Evolutionary conservation across 345 rosid species (phyloP), one percentile per base, ranked within the genome.

Genomic region (Linum lewisii): DNA sequence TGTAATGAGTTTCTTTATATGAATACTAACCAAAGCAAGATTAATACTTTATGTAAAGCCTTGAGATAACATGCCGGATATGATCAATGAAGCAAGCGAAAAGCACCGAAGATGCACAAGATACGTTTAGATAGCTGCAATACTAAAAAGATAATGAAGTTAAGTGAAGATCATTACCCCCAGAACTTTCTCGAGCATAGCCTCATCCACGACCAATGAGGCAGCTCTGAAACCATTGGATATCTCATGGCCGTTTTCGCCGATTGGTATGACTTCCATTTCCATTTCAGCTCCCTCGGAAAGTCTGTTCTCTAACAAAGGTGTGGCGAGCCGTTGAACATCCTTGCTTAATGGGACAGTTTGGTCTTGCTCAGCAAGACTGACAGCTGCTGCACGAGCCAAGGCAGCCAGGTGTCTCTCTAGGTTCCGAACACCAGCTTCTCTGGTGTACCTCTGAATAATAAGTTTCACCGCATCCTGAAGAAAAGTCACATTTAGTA

Each of bases 311-410:
- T 85, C 89, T 66, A 89, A 77, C 61, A 93, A 68, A 26, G 99
- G 92, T 50, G 97, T 77, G 64, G 90, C 60, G 67, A 93, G 76
- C 70, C 62, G 75, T 44, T 85, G 90, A 73, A 85, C 87, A 74
- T 85, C 85, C 67, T 84, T 85, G 81, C 82, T 85, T 67, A 84
- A 25, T 23, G 96, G 89, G 44, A 77, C 73, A 63, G 81, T 77
- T 69, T 93, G 88, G 69, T 87, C 95, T 64, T 82, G 86, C 70
- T 89, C 97, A 21, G 87, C 95, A 57, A 89, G 87, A 79, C 73
- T 87, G 51, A 93, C 95, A 58, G 99, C 99, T 53, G 96, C 97
- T 67, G 97, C 97, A 69, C 97, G 91, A 69, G 99, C 97, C 71
- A 93, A 65, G 56, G 99, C 95, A 75, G 97, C 95, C 79, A 93